Evolutionary conservation across 1,284 basidiomycete species (phyloP).

Genomic region (Hemileia vastatrix): DNA sequence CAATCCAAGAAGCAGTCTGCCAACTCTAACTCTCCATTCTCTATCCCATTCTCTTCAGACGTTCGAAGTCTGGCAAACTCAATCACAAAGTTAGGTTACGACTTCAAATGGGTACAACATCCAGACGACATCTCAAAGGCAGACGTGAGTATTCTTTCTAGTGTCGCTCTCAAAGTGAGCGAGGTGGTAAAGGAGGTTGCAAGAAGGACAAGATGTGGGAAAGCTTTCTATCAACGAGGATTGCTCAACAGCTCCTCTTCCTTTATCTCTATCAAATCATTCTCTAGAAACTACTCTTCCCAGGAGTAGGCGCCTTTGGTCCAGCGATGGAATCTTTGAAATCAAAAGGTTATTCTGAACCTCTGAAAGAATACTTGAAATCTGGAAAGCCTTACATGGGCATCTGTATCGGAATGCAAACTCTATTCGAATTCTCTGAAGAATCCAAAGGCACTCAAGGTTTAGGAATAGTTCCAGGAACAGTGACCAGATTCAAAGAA

Average conservation of each 20-base stretch:
- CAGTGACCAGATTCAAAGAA: constrained; percentile 57
- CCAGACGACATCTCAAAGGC: constrained; percentile 80
- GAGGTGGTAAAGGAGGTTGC: no score
- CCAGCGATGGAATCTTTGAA: constrained; percentile 70
- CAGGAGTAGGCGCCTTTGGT: constrained; percentile 91
- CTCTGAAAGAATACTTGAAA: constrained; percentile 68
- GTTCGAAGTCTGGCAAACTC: constrained; percentile 84
- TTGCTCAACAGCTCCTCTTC: background rate
- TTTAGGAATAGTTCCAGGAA: constrained; percentile 60
- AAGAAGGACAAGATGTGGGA: no score
- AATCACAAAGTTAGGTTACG: constrained; percentile 71
- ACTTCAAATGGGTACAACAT: constrained; percentile 79
- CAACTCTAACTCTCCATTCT: no score
- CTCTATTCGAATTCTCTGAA: constrained; percentile 74
- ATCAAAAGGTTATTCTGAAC: constrained; percentile 65
- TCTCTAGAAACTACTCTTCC: constrained; percentile 79
- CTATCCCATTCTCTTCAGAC: no score
- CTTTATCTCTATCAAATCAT: constrained; percentile 9
- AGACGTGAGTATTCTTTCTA: constrained; percentile 57
- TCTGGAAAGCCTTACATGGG: constrained; percentile 76
- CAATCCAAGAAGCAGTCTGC: no score
- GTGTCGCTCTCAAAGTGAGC: no score
- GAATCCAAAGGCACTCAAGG: constrained; percentile 58
- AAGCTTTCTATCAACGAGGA: background rate
- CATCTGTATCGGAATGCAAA: constrained; percentile 96